Percentiles rank a stretch among this genome's conserved stretches.
phyloP scores from a whole-genome alignment of 495 filamentous ascomycete species.

The Glarea lozoyensis region DNA sequence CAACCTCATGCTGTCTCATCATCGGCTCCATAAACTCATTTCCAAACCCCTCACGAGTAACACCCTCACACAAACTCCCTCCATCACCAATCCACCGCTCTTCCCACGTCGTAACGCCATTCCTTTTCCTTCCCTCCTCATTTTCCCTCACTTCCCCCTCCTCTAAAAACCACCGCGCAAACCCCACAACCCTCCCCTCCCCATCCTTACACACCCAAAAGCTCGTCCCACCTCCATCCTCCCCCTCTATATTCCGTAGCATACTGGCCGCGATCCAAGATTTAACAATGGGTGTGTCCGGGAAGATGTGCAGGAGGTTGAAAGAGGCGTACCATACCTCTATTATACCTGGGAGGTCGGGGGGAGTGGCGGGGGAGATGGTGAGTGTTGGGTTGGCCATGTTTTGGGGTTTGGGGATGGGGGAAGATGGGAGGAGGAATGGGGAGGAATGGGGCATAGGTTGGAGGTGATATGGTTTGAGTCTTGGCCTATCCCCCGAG shows the following conservation, averaged over 20 bases:
- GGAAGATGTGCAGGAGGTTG: not conserved
- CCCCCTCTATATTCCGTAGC: not conserved
- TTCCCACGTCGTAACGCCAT: not conserved
- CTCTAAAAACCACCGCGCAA: not conserved
- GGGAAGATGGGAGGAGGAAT: constrained; percentile 2
- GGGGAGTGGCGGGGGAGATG: not conserved
- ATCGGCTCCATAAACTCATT: constrained; percentile 5
- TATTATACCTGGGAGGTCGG: not conserved
- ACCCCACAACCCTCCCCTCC: not conserved
- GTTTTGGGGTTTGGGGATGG: not conserved
- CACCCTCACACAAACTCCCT: not conserved
- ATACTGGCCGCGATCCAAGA: not conserved
- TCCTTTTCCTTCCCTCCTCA: not conserved
- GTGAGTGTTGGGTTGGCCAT: not conserved
- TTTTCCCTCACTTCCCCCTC: not conserved
- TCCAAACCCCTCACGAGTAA: not conserved
- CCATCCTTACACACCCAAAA: not conserved
- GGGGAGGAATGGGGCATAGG: not conserved
- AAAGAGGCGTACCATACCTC: not conserved
- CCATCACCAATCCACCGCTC: constrained; percentile 4
- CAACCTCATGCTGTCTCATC: constrained; percentile 2
- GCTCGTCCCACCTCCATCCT: not conserved
- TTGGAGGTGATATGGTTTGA: not conserved
- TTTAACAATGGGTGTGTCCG: not conserved
- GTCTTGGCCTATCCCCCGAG: too few relatives aligned